phyloP scores from a whole-genome alignment of 1,284 basidiomycete genomes.

The Melampsora larici-populina region DNA sequence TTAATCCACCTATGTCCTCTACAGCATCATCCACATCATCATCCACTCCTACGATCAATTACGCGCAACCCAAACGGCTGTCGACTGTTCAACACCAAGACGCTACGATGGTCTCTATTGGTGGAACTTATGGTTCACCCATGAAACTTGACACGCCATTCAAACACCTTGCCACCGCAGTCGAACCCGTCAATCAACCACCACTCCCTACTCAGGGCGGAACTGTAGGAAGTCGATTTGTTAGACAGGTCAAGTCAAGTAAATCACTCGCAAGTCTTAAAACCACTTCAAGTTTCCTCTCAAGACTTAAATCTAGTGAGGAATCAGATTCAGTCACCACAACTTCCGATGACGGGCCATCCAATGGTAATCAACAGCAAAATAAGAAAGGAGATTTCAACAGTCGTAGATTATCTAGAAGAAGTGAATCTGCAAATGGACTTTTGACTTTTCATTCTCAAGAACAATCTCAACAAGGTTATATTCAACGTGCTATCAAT shows the following conservation, averaged over 20 bases:
- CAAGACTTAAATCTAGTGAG: slow-evolving; percentile 24
- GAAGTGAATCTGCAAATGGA: slow-evolving; percentile 38
- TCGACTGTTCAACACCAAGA: slow-evolving; percentile 22
- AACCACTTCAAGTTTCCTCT: slow-evolving; percentile 22
- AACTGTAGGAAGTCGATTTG: not conserved
- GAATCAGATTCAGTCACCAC: not conserved
- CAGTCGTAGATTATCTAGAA: slow-evolving; percentile 21
- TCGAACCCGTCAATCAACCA: not conserved
- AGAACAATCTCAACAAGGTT: slow-evolving; percentile 3
- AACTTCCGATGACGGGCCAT: slow-evolving; percentile 2
- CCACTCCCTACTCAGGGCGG: not conserved
- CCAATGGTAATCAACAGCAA: not conserved
- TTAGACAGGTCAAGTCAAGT: slow-evolving; percentile 35
- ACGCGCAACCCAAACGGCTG: slow-evolving; percentile 30
- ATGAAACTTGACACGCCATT: slow-evolving; percentile 44
- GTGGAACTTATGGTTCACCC: slow-evolving; percentile 31
- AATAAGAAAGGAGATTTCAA: not conserved
- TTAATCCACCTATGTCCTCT: slow-evolving; percentile 21
- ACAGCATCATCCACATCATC: slow-evolving; percentile 38
- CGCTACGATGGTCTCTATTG: slow-evolving; percentile 32
- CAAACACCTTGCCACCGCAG: slow-evolving; percentile 20
- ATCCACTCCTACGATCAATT: slow-evolving; percentile 37
- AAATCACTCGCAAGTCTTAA: slow-evolving; percentile 41
- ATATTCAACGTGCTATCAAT: too few relatives aligned
- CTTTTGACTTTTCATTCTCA: slow-evolving; percentile 15